Conservation (phyloP, 1,284 basidiomycete species). For the Xerocomus tenax region DNA sequence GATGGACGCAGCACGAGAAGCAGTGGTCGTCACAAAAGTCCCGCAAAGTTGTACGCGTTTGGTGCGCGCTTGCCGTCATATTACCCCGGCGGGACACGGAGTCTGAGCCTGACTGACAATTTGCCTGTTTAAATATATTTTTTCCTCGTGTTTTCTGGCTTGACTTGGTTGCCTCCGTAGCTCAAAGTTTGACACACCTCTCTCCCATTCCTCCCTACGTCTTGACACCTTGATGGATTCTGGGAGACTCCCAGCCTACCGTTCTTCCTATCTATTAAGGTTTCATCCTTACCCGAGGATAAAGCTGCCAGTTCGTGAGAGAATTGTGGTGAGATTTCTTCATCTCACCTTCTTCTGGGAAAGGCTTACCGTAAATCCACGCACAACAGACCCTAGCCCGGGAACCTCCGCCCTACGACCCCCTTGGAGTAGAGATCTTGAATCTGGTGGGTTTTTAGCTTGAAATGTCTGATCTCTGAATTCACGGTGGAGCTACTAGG, state of each 20-base stretch:
- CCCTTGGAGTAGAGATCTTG: neutral
- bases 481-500: conserved; percentile 13
- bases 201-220: neutral
- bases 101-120: conserved; percentile 18
- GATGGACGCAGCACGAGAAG: conserved; percentile 3
- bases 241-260: conserved; percentile 20
- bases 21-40: conserved; percentile 15
- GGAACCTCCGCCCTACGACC: neutral
- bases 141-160: neutral
- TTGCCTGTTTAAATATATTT: conserved; percentile 3
- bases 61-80: conserved; percentile 25
- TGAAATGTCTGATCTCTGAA: neutral
- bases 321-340: conserved; percentile 18
- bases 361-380: conserved; percentile 2
- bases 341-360: conserved; percentile 2
- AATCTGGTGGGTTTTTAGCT: conserved; percentile 6
- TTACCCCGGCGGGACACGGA: conserved; percentile 17
- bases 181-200: neutral
- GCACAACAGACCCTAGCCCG: conserved; percentile 5
- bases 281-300: conserved; percentile 18
- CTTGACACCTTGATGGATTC: conserved; percentile 18
- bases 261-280: conserved; percentile 27
- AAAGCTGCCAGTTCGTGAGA: conserved; percentile 23
- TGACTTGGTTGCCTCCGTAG: neutral
- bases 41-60: conserved; percentile 18